These are phyloP conservation scores for Solanum pimpinellifolium DNA, from an alignment of 257 asterid species.

Conservation along the genomic window DNA sequence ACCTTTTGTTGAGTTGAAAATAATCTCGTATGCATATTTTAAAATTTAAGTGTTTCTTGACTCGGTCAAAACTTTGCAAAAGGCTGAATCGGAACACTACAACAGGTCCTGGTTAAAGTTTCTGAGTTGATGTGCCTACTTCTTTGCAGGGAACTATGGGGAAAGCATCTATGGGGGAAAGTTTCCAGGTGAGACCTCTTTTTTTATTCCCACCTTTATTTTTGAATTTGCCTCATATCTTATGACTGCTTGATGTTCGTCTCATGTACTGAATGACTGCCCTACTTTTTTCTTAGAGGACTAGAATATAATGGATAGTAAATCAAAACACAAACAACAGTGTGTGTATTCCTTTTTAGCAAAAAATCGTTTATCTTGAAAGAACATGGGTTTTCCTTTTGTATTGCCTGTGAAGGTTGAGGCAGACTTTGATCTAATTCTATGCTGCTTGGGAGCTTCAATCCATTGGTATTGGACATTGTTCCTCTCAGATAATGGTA, in stretches of 20 bases:
- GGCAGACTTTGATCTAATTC: slow-evolving; percentile 81
- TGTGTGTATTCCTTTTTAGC: slow-evolving; percentile 22
- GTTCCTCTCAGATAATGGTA: slow-evolving; percentile 77
- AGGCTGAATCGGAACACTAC: not conserved
- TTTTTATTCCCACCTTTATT: not conserved
- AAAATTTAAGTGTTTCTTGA: not conserved
- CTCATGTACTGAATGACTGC: not conserved
- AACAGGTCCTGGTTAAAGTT: not conserved
- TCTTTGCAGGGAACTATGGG: slow-evolving; percentile 66
- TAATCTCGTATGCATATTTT: not conserved
- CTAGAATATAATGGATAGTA: not conserved
- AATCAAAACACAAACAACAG: slow-evolving; percentile 3
- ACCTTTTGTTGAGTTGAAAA: not conserved
- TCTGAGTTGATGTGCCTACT: not conserved
- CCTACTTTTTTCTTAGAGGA: not conserved
- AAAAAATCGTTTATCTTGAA: slow-evolving; percentile 43
- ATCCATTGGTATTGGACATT: slow-evolving; percentile 71
- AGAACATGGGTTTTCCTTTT: slow-evolving; percentile 71
- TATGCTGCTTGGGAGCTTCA: slow-evolving; percentile 93
- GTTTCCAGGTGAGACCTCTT: slow-evolving; percentile 70
- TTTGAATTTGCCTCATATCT: not conserved
- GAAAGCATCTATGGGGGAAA: slow-evolving; percentile 77
- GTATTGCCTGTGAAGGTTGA: slow-evolving; percentile 80
- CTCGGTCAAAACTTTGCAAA: not conserved
- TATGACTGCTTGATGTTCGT: not conserved